Base-by-base conservation (phyloP, 2,329 filamentous ascomycete species). In the Scytalidium lignicola region DNA sequence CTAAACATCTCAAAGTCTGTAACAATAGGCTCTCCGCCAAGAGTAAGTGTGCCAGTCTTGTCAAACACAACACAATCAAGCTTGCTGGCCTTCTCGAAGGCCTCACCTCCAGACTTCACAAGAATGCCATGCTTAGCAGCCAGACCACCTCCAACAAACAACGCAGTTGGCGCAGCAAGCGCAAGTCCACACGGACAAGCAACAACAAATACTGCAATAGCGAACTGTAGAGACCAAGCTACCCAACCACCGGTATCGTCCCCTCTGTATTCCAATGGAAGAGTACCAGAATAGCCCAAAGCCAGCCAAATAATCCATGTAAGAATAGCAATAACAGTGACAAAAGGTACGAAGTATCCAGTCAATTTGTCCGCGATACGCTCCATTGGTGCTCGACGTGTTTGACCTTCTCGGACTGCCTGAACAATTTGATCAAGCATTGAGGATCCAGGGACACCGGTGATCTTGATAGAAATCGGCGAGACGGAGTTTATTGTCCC, bases 341-440 rank as follows among this genome's bases (percentile, higher is more conserved):
- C 79, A 29, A 83, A 75, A 1, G 87, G 87, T 6, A 90, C 87
- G 58, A 92, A 91, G 63, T 89, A 88, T 3, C 81, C 78, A 0
- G 87, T 91, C 56, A 91, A 69, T 3, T 79, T 66, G 61, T 90
- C 87, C 0, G 87, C 87, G 41, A 88, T 75, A 49, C 85, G 79
- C 62, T 91, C 86, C 57, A 91, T 83, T 0, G 87, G 87, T 0
- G 88, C 87, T 20, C 85, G 78, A 59, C 79, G 83, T 2, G 86
- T 84, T 66, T 91, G 87, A 2, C 88, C 88, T 66, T 91, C 87
- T 12, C 86, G 79, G 3, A 91, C 86, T 3, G 85, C 82, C 44
- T 82, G 76, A 54, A 91, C 86, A 51, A 92, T 91, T 57, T 88
- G 80, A 65, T 91, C 88, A 3, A 92, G 74, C 85, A 91, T 86